Evolutionary conservation across 106 monocot genomes (phyloP).

Genomic region (Dactylorhiza incarnata): DNA sequence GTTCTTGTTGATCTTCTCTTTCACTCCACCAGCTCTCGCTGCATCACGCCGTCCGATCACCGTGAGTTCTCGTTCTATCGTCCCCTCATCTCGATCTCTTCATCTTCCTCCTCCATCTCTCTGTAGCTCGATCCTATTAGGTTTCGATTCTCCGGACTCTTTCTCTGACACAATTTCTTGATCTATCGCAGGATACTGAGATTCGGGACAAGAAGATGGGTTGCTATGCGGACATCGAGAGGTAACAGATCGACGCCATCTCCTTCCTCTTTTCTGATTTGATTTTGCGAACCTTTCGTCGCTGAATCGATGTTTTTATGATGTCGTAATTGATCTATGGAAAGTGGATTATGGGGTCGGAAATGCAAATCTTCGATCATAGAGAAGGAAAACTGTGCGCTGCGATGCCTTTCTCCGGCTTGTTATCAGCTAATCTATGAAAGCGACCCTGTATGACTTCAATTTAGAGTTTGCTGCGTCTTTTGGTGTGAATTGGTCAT

Average conservation of each 20-base stretch:
- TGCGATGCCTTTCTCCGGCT: constrained; percentile 70
- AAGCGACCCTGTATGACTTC: constrained; percentile 60
- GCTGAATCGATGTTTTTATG: not conserved
- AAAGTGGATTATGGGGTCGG: constrained; percentile 87
- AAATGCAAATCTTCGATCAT: constrained; percentile 58
- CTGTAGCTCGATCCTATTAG: not conserved
- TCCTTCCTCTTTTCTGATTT: not conserved
- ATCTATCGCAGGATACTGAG: constrained; percentile 54
- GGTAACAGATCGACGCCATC: constrained; percentile 22
- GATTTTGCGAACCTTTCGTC: not conserved
- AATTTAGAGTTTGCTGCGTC: not conserved
- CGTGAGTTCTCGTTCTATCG: constrained; percentile 11
- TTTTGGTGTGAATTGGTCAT: not conserved
- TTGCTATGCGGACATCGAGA: constrained; percentile 92
- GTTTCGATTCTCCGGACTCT: not conserved
- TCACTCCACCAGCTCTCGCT: constrained; percentile 14
- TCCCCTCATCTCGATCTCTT: not conserved
- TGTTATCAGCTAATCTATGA: constrained; percentile 76
- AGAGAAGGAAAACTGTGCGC: constrained; percentile 85
- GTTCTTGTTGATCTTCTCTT: constrained; percentile 3
- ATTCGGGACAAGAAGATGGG: constrained; percentile 67
- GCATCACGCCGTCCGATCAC: constrained; percentile 40
- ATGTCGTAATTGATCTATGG: not conserved
- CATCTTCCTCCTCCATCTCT: not conserved
- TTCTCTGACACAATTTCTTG: not conserved